phyloP scores from a whole-genome alignment of 148 eudicot species.

The Spergularia bocconei region DNA sequence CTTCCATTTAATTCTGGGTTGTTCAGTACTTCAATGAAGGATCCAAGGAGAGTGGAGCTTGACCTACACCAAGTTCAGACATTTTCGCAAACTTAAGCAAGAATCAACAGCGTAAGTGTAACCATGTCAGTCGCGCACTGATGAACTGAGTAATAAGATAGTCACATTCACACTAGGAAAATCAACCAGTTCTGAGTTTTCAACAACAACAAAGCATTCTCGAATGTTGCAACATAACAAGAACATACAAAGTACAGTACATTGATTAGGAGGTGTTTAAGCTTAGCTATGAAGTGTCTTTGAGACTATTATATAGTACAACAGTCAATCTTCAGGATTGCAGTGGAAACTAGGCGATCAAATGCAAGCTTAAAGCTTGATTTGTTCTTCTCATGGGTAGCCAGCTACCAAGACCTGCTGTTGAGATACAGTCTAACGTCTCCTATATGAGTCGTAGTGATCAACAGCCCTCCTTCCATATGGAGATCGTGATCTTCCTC shows the following conservation, averaged over 20 bases:
- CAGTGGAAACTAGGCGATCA: constrained; percentile 1
- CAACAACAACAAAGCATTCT: not conserved
- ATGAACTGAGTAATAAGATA: not conserved
- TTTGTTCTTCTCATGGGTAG: constrained; percentile 13
- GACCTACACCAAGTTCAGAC: not conserved
- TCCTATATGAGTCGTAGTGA: constrained; percentile 37
- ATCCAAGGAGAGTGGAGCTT: not conserved
- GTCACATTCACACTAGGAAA: not conserved
- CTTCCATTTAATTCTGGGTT: constrained; percentile 1
- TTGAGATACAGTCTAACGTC: constrained; percentile 34
- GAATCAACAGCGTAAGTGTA: not conserved
- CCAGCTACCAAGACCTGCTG: constrained; percentile 21
- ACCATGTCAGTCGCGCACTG: not conserved
- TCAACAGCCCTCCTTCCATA: constrained; percentile 46
- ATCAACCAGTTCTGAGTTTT: not conserved
- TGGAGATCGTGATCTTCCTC: constrained; percentile 48
- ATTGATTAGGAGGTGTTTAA: not conserved
- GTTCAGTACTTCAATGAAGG: not conserved
- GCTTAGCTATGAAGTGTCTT: not conserved
- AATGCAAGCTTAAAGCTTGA: not conserved
- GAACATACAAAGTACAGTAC: not conserved
- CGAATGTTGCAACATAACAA: not conserved
- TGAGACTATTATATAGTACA: constrained; percentile 2
- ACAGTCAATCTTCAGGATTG: constrained; percentile 3
- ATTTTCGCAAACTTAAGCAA: not conserved